These are phyloP conservation scores for Leucoagaricus sp. DNA, from an alignment of 1,284 basidiomycete species.

Conservation along the genomic window DNA sequence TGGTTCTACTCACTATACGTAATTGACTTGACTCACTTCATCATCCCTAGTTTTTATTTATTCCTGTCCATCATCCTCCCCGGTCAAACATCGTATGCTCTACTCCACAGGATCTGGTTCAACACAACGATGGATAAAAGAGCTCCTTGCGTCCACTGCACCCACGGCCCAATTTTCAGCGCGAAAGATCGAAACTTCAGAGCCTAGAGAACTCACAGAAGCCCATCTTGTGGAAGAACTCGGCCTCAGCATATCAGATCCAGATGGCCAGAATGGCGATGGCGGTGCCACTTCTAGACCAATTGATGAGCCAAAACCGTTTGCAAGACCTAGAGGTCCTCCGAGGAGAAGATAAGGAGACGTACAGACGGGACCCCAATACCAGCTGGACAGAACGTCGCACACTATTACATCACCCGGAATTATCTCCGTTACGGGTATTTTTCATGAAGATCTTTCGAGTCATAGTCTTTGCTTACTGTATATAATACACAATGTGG, in stretches of 20 bases:
- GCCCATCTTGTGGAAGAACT: conserved; percentile 62
- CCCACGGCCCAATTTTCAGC: conserved; percentile 44
- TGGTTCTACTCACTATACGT: conserved; percentile 4
- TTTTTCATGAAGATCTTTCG: neutral
- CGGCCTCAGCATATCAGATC: conserved; percentile 26
- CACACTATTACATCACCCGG: neutral
- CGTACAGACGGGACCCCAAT: neutral
- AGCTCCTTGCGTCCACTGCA: conserved; percentile 44
- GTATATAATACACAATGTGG: neutral
- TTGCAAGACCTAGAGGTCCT: conserved; percentile 65
- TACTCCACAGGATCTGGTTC: conserved; percentile 73
- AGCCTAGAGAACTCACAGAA: conserved; percentile 73
- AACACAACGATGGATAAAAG: conserved; percentile 58
- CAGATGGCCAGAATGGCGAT: neutral
- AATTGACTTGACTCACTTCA: conserved; percentile 17
- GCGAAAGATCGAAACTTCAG: conserved; percentile 81
- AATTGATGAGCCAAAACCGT: conserved; percentile 42
- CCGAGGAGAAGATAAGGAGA: conserved; percentile 31
- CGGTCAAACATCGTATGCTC: conserved; percentile 84
- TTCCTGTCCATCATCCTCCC: conserved; percentile 78
- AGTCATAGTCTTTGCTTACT: neutral
- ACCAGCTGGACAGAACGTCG: too few species aligned
- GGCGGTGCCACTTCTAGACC: neutral
- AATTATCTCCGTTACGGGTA: neutral
- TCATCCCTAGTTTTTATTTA: conserved; percentile 75